Evolutionary conservation across 2,329 filamentous ascomycete genomes (phyloP).

Genomic region (Fusarium temperatum): DNA sequence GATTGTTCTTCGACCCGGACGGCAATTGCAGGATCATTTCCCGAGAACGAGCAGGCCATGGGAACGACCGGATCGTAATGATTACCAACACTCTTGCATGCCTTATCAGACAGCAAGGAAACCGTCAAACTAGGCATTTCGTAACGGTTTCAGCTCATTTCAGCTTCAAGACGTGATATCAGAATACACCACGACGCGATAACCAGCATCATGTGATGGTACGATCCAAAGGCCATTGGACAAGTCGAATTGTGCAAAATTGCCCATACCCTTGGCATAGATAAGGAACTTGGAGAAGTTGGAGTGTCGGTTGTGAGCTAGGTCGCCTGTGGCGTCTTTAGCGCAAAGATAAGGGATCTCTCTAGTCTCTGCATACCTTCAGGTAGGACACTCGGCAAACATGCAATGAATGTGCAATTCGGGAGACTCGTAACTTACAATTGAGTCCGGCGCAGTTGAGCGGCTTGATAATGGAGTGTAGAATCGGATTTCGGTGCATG

Average conservation of each 20-base stretch:
- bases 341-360: slow-evolving; percentile 35
- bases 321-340: slow-evolving; percentile 28
- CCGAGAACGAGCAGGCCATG: neutral
- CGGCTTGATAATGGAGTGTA: neutral
- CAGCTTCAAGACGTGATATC: neutral
- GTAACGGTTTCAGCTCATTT: slow-evolving; percentile 3
- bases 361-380: neutral
- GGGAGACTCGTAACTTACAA: neutral
- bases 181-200: slow-evolving; percentile 5
- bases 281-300: slow-evolving; percentile 14
- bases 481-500: neutral
- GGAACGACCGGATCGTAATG: neutral
- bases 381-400: slow-evolving; percentile 3
- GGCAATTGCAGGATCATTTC: neutral
- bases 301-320: neutral
- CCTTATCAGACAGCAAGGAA: slow-evolving; percentile 6
- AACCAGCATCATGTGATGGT: neutral
- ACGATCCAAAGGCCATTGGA: neutral
- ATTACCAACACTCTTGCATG: neutral
- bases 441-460: neutral
- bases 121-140: neutral
- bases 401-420: neutral
- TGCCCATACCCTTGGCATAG: slow-evolving; percentile 11
- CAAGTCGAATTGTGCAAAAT: neutral
- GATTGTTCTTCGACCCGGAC: neutral